These are phyloP conservation scores for Ganoderma leucocontextum DNA, from an alignment of 1,284 basidiomycete species.

Conservation along the genomic window DNA sequence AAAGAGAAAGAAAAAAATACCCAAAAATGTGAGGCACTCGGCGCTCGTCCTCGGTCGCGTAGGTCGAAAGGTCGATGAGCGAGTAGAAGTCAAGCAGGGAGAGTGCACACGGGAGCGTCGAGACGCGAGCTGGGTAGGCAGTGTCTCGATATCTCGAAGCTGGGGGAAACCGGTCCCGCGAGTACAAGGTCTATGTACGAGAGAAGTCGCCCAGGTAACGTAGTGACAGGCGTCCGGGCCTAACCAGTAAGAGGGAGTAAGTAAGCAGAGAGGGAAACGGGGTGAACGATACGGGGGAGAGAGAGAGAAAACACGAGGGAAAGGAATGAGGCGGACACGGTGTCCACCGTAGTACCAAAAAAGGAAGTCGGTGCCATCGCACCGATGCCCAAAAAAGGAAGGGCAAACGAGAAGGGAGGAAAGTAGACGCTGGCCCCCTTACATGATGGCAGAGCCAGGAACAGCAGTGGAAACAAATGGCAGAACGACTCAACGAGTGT, in stretches of 20 bases:
- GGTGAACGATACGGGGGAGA: not conserved
- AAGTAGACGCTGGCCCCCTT: conserved; percentile 2
- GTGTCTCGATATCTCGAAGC: not conserved
- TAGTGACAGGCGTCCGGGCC: too few species aligned
- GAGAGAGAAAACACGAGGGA: not conserved
- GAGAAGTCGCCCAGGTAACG: not conserved
- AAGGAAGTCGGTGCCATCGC: not conserved
- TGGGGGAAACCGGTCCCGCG: not conserved
- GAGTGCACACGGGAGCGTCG: conserved; percentile 5
- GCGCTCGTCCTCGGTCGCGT: too few species aligned
- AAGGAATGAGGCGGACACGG: not conserved
- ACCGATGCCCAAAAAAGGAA: not conserved
- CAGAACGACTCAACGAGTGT: too few species aligned
- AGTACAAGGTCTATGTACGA: not conserved
- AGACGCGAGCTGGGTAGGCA: not conserved
- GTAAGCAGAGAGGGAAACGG: not conserved
- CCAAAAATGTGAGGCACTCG: too few species aligned
- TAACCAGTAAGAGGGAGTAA: too few species aligned
- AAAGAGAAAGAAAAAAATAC: not conserved
- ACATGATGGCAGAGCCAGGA: too few species aligned
- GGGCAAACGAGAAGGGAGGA: too few species aligned
- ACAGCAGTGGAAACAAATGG: too few species aligned
- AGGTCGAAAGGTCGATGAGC: not conserved
- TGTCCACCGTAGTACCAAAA: not conserved
- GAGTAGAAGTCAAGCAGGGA: not conserved